Conservation (phyloP, 306 rosid genomes). For the Begonia fuchsioides region DNA sequence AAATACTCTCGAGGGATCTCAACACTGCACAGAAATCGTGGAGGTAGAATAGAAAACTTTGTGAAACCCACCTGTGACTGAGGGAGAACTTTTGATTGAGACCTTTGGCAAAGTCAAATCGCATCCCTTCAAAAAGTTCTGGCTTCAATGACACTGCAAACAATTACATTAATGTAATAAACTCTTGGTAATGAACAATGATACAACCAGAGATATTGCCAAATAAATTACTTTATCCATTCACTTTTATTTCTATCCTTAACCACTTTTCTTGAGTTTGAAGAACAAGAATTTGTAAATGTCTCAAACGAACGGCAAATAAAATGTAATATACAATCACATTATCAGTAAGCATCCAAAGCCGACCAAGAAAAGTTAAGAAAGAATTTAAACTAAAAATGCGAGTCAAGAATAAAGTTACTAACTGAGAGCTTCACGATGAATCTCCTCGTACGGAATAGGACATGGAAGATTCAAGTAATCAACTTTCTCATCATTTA, state of each 20-base stretch:
- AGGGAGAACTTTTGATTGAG: conserved; percentile 84
- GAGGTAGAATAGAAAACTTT: conserved; percentile 1
- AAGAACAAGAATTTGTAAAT: too few species aligned
- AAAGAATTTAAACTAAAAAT: neutral
- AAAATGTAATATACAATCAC: too few species aligned
- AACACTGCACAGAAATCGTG: too few species aligned
- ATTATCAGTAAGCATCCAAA: too few species aligned
- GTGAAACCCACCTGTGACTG: conserved; percentile 63
- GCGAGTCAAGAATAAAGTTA: conserved; percentile 4
- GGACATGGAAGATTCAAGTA: conserved; percentile 82
- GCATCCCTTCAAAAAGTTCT: conserved; percentile 88
- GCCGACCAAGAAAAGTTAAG: neutral
- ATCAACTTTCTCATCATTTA: conserved; percentile 39
- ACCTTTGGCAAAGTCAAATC: conserved; percentile 84
- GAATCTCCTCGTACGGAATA: conserved; percentile 86
- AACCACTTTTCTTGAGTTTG: too few species aligned
- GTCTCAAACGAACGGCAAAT: too few species aligned
- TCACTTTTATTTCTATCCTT: too few species aligned
- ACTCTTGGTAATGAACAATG: too few species aligned
- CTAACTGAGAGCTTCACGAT: conserved; percentile 92
- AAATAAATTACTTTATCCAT: too few species aligned
- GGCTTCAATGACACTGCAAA: conserved; percentile 87
- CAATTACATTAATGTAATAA: too few species aligned
- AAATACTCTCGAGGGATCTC: too few species aligned
- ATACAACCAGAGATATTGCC: too few species aligned